These are phyloP conservation scores for Thermoascus crustaceus DNA, from an alignment of 2,329 filamentous ascomycete genomes.

Conservation along the genomic window DNA sequence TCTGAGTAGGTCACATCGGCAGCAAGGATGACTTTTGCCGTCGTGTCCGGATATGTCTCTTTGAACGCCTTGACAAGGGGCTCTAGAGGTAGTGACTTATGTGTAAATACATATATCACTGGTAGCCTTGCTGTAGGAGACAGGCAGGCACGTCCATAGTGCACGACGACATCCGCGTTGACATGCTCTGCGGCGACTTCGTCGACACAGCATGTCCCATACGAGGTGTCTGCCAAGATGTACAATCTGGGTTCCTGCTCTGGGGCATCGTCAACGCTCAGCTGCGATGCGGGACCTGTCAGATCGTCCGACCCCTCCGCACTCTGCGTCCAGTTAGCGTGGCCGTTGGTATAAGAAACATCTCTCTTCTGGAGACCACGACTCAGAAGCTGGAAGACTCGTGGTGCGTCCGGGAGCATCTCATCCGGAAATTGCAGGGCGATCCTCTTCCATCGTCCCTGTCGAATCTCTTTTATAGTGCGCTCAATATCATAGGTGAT, in stretches of 20 bases:
- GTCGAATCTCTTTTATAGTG: slow-evolving; percentile 67
- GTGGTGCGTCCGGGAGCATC: slow-evolving; percentile 79
- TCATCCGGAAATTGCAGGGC: slow-evolving; percentile 94
- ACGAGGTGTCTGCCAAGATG: slow-evolving; percentile 90
- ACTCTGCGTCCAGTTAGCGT: slow-evolving; percentile 5
- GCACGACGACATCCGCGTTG: slow-evolving; percentile 80
- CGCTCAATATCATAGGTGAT: slow-evolving; percentile 77
- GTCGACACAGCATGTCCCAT: slow-evolving; percentile 94
- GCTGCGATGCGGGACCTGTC: slow-evolving; percentile 18
- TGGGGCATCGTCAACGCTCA: slow-evolving; percentile 18
- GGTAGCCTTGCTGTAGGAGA: slow-evolving; percentile 82
- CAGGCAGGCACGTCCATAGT: slow-evolving; percentile 87
- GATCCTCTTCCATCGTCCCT: slow-evolving; percentile 63
- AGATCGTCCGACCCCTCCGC: slow-evolving; percentile 12
- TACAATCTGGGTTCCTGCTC: slow-evolving; percentile 49
- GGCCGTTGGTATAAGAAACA: slow-evolving; percentile 7
- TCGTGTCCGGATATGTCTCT: slow-evolving; percentile 57
- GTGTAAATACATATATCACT: slow-evolving; percentile 85
- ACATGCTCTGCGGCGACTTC: slow-evolving; percentile 94
- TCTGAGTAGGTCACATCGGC: slow-evolving; percentile 82
- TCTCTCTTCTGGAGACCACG: slow-evolving; percentile 38
- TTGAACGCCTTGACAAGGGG: slow-evolving; percentile 55
- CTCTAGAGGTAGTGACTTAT: slow-evolving; percentile 57
- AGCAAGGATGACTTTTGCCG: slow-evolving; percentile 65
- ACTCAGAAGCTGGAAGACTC: slow-evolving; percentile 62